Evolutionary conservation across 495 filamentous ascomycete species (phyloP).

Genomic region (Neurospora sp.): DNA sequence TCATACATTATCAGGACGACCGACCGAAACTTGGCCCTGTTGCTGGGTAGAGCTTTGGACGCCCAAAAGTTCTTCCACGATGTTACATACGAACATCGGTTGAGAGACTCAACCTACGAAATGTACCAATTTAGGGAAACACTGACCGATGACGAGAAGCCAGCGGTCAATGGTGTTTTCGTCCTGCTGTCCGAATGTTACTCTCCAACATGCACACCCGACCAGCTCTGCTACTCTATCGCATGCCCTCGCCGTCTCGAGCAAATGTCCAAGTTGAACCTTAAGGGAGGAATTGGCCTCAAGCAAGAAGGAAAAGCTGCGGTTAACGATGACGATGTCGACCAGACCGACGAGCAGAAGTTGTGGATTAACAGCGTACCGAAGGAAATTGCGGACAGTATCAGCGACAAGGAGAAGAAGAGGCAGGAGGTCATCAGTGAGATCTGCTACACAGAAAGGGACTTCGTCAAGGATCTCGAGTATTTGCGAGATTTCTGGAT

Average conservation of each 20-base stretch:
- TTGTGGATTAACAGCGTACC: constrained; percentile 98
- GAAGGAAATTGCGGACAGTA: constrained; percentile 83
- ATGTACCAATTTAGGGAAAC: constrained; percentile 96
- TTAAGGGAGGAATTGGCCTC: constrained; percentile 82
- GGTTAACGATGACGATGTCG: constrained; percentile 69
- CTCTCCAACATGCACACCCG: constrained; percentile 89
- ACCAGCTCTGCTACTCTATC: constrained; percentile 96
- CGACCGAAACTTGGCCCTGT: constrained; percentile 86
- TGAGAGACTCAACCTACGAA: constrained; percentile 81
- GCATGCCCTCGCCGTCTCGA: constrained; percentile 91
- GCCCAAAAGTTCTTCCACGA: constrained; percentile 99
- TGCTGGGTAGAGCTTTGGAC: constrained; percentile 88
- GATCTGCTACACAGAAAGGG: constrained; percentile 96
- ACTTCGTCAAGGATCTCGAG: constrained; percentile 98
- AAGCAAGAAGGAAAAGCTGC: constrained; percentile 69
- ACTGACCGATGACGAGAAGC: constrained; percentile 73
- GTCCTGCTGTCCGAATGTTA: constrained; percentile 95
- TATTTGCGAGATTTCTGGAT: constrained; percentile 99
- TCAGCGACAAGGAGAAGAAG: constrained; percentile 88
- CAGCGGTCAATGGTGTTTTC: constrained; percentile 90
- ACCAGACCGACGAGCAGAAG: constrained; percentile 90
- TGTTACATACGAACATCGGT: constrained; percentile 92
- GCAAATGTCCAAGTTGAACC: constrained; percentile 85
- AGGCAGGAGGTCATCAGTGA: constrained; percentile 97
- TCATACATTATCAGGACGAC: constrained; percentile 92